Percentiles rank a stretch among this genome's conserved stretches.
These are phyloP conservation scores for Candida maris DNA, from an alignment of 805 yeast genomes.

Conservation along the genomic window DNA sequence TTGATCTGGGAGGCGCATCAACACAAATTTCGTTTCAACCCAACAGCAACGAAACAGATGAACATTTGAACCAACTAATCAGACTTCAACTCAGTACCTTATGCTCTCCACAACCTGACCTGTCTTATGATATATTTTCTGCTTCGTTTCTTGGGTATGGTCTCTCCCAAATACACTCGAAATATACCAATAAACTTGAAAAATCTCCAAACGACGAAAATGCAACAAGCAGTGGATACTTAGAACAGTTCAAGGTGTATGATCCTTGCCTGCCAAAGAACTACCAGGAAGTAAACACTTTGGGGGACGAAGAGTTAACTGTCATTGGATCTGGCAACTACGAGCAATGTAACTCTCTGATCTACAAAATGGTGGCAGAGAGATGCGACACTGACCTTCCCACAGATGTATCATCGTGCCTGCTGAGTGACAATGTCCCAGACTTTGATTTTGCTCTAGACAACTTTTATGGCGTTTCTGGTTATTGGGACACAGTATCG, in stretches of 20 bases:
- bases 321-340: slow-evolving; percentile 53
- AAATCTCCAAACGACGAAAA: slow-evolving; percentile 9
- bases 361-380: slow-evolving; percentile 41
- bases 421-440: slow-evolving; percentile 51
- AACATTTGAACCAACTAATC: slow-evolving; percentile 45
- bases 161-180: slow-evolving; percentile 49
- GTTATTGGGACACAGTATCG: slow-evolving; percentile 62
- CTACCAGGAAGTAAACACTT: slow-evolving; percentile 19
- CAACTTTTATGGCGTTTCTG: slow-evolving; percentile 62
- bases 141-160: slow-evolving; percentile 62
- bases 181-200: slow-evolving; percentile 39
- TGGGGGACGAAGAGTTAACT: slow-evolving; percentile 16
- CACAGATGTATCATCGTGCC: slow-evolving; percentile 40
- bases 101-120: slow-evolving; percentile 21
- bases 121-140: slow-evolving; percentile 44
- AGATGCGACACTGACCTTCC: slow-evolving; percentile 21
- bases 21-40: slow-evolving; percentile 67
- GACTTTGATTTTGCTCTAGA: slow-evolving; percentile 53
- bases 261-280: slow-evolving; percentile 62
- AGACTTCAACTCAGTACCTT: slow-evolving; percentile 40
- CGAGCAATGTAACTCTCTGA: slow-evolving; percentile 41
- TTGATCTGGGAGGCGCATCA: slow-evolving; percentile 65
- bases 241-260: slow-evolving; percentile 10
- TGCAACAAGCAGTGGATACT: slow-evolving; percentile 10
- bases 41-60: slow-evolving; percentile 39